phyloP scores from a whole-genome alignment of 805 yeast species.

The Debaryomyces castellii region DNA sequence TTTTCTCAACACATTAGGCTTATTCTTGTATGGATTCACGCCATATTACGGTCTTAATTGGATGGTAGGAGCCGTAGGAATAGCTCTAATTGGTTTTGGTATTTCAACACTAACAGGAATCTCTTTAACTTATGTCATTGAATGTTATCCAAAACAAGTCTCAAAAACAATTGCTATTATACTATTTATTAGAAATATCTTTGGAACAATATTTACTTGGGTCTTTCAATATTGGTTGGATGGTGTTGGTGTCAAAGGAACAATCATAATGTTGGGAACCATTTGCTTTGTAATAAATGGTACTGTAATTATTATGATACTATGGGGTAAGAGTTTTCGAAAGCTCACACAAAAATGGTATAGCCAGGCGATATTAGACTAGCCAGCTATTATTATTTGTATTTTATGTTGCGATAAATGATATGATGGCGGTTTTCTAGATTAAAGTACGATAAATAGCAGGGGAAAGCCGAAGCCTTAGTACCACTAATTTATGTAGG shows the following conservation, averaged over 20 bases:
- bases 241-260: constrained; percentile 3
- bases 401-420: too few species aligned
- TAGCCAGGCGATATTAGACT: too few species aligned
- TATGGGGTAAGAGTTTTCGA: background rate
- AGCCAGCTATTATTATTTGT: too few species aligned
- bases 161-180: constrained; percentile 3
- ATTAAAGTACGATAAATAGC: too few species aligned
- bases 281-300: constrained; percentile 4
- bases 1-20: constrained; percentile 26
- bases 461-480: too few species aligned
- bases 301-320: background rate
- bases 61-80: too few species aligned
- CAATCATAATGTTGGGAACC: constrained; percentile 3
- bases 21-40: too few species aligned
- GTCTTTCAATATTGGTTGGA: constrained; percentile 6
- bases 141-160: constrained; percentile 7
- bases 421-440: too few species aligned
- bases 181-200: constrained; percentile 5
- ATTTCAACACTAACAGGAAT: background rate
- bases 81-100: constrained; percentile 17
- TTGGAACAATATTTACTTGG: constrained; percentile 4
- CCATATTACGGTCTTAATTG: too few species aligned
- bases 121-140: constrained; percentile 2
- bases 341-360: background rate
- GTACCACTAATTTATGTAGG: too few species aligned